A percentile compares a stretch with the other conserved stretches of the same genome.
Conservation (phyloP, 2,329 filamentous ascomycete genomes). For the Didymella arachidicola region DNA sequence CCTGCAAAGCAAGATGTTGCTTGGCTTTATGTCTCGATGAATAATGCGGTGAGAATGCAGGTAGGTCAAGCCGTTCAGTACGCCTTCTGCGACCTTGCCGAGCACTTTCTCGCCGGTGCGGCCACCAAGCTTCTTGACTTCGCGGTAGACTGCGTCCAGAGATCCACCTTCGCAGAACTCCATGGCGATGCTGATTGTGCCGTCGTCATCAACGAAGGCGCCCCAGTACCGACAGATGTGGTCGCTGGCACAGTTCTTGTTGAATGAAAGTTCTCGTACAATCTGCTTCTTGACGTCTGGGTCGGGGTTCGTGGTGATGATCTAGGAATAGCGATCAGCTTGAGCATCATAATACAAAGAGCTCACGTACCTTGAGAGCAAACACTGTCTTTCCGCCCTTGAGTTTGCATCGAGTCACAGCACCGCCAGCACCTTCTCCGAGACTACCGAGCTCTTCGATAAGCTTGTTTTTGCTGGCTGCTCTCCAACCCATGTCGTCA, state of each 20-base stretch:
- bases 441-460: constrained; percentile 89
- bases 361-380: constrained; percentile 79
- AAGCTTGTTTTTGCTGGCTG: constrained; percentile 85
- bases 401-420: constrained; percentile 88
- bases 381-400: constrained; percentile 94
- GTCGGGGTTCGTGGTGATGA: constrained; percentile 98
- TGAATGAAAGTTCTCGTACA: constrained; percentile 93
- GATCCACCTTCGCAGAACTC: constrained; percentile 98
- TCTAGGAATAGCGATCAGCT: constrained; percentile 54
- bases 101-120: constrained; percentile 96
- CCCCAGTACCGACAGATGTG: constrained; percentile 98
- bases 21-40: constrained; percentile 98
- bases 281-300: constrained; percentile 99
- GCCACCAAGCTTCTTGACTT: constrained; percentile 94
- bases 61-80: constrained; percentile 92
- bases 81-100: constrained; percentile 94
- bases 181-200: constrained; percentile 98
- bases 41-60: constrained; percentile 96
- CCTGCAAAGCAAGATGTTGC: constrained; percentile 92
- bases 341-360: background rate
- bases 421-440: constrained; percentile 93
- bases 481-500: constrained; percentile 93
- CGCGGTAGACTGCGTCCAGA: constrained; percentile 94
- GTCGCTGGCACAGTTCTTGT: constrained; percentile 94
- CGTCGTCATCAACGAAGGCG: constrained; percentile 91